phyloP scores from a whole-genome alignment of 257 asterid species.

The Capsicum rhomboideum region DNA sequence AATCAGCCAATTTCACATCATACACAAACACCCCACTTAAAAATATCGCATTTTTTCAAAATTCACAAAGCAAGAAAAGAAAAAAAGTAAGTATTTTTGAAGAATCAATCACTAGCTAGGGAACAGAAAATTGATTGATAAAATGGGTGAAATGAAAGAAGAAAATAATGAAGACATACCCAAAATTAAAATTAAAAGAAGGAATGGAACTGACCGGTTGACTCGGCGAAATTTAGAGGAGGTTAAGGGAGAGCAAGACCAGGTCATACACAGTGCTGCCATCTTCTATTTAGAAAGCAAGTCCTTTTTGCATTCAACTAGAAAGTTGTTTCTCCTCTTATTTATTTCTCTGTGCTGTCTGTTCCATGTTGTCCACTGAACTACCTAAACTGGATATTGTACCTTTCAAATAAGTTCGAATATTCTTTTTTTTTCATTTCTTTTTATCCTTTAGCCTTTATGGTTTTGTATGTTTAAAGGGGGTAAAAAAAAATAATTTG shows the following conservation, averaged over 20 bases:
- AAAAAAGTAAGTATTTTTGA: background rate
- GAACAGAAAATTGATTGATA: background rate
- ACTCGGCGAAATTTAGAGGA: constrained; percentile 56
- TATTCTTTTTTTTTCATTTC: constrained; percentile 8
- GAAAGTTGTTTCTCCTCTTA: background rate
- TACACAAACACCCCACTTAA: background rate
- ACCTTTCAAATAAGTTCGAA: constrained; percentile 9
- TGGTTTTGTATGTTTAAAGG: background rate
- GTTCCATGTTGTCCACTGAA: background rate
- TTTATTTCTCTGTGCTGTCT: background rate
- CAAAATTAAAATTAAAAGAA: background rate
- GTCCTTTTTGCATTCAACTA: background rate
- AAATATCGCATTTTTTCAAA: background rate
- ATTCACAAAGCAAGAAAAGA: background rate
- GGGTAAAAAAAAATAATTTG: too few relatives aligned
- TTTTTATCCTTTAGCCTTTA: background rate
- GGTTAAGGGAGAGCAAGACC: constrained; percentile 36
- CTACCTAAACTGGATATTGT: background rate
- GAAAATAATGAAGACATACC: background rate
- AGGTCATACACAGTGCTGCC: constrained; percentile 47
- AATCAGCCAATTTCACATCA: background rate
- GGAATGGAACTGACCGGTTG: constrained; percentile 43
- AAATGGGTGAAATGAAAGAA: background rate
- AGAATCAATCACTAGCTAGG: background rate
- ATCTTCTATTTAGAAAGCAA: constrained; percentile 18